These are phyloP conservation scores for Nicotiana tabacum DNA, from an alignment of 257 asterid species.

Conservation along the genomic window DNA sequence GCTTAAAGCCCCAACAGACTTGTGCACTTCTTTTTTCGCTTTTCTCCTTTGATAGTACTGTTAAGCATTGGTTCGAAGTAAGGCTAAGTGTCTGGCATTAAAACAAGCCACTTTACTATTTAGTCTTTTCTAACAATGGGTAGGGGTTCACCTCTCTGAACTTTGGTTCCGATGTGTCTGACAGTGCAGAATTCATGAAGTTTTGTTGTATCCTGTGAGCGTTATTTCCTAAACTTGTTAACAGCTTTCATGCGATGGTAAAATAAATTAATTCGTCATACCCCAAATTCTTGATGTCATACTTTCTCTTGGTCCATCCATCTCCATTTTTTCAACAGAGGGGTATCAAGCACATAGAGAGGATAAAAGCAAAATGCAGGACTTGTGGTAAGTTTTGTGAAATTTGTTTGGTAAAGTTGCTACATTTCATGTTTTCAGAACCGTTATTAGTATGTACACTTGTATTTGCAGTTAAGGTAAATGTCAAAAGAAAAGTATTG, in stretches of 20 bases:
- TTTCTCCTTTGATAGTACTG: not conserved
- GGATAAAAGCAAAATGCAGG: constrained; percentile 34
- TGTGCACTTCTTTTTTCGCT: not conserved
- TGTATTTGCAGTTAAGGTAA: constrained; percentile 42
- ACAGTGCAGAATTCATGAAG: not conserved
- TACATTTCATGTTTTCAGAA: not conserved
- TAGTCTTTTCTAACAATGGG: not conserved
- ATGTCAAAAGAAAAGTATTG: constrained; percentile 61
- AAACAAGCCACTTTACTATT: not conserved
- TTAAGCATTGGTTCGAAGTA: not conserved
- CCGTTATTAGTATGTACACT: not conserved
- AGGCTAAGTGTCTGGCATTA: not conserved
- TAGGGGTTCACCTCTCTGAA: not conserved
- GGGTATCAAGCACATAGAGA: constrained; percentile 37
- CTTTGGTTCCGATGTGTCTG: not conserved
- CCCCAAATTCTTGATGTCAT: constrained; percentile 2
- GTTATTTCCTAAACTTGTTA: not conserved
- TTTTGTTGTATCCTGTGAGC: not conserved
- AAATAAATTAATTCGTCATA: not conserved
- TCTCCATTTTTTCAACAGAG: constrained; percentile 35
- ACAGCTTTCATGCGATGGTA: not conserved
- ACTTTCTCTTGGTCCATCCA: not conserved
- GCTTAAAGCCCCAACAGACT: not conserved
- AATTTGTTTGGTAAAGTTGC: not conserved
- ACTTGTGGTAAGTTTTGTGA: constrained; percentile 38